Base-by-base conservation (phyloP, 495 filamentous ascomycete species). In the Rhypophila decipiens region DNA sequence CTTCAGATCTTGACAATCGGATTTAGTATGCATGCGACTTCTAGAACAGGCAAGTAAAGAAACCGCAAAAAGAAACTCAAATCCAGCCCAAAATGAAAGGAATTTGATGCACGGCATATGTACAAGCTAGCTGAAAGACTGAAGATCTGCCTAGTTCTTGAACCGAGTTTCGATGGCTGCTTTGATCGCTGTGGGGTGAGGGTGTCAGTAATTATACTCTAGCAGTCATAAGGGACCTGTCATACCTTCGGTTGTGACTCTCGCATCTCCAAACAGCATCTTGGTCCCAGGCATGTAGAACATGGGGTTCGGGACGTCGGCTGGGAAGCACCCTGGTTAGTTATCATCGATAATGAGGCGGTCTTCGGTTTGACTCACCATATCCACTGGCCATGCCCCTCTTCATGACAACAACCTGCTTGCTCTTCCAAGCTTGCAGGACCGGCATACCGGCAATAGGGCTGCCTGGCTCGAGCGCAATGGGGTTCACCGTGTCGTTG, bases 331-430 rank as follows among this genome's bases (percentile, higher is more conserved):
- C 39, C 50, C 51, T 22, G 52, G 21, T n/a, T 3, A 5, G 39
- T 35, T 23, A 38, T 49, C 38, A 43, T 3, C 4, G 19, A n/a
- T n/a, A 24, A 31, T 18, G 36, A 24, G 24, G 31, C 2, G n/a
- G n/a, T 20, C 2, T n/a, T n/a, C 11, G 31, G 7, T 23, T 29
- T 2, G 15, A 65, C 74, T 62, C 52, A 84, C 80, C 86, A 60
- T 91, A 91, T 60, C 87, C 87, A 56, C 81, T 86, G 0, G 82
- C 79, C 84, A 90, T 80, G 35, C 86, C 79, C 15, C 87, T 72
- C 70, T 91, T 91, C 87, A 91, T 90, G 12, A 91, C 84, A 43
- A 91, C 75, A 4, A 88, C 84, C 56, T 91, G 86, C 70, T 88
- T 90, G 63, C 84, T 88, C 80, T 90, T 91, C 85, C 86, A 90